A percentile compares a stretch with the other conserved stretches of the same genome.
phyloP scores from a whole-genome alignment of 2,329 filamentous ascomycete genomes.

The Diaporthe ilicicola region DNA sequence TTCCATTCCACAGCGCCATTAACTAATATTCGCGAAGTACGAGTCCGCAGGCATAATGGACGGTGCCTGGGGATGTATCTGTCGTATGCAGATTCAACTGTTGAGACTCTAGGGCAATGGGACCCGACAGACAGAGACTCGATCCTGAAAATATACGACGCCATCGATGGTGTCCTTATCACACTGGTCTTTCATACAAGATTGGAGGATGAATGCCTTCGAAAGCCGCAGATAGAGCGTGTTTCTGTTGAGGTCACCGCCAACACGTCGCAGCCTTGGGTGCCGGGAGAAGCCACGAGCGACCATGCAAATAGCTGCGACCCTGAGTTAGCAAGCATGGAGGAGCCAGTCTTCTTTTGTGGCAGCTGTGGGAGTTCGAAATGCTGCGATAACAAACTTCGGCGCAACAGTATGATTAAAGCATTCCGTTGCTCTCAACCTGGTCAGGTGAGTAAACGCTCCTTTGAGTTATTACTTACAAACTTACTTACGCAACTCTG shows the following conservation, averaged over 20 bases:
- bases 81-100: background rate
- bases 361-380: background rate
- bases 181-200: background rate
- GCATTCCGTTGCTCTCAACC: background rate
- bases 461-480: background rate
- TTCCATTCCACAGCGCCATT: background rate
- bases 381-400: background rate
- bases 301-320: background rate
- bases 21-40: background rate
- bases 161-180: background rate
- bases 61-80: background rate
- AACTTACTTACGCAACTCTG: background rate
- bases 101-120: constrained; percentile 2
- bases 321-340: background rate
- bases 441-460: background rate
- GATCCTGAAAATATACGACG: background rate
- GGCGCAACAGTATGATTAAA: background rate
- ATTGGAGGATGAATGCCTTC: background rate
- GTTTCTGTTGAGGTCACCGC: background rate
- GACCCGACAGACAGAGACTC: background rate
- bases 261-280: background rate
- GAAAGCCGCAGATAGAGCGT: background rate
- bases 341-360: background rate
- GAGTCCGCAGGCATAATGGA: background rate
- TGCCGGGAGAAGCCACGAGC: background rate